Conservation (phyloP, 2,329 filamentous ascomycete species). For the Pseudogymnoascus sp. region DNA sequence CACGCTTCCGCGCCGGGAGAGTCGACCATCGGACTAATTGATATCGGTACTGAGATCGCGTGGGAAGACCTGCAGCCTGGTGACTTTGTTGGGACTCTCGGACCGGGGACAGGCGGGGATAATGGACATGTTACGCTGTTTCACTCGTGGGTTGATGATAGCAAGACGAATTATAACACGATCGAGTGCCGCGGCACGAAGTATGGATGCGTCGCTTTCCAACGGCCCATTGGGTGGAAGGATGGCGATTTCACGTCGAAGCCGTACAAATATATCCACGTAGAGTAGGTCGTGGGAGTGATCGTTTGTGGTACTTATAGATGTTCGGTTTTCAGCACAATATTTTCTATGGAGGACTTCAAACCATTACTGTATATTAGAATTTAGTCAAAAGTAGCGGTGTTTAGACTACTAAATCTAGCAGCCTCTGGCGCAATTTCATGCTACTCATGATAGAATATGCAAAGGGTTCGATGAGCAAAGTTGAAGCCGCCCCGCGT, state of each 20-base stretch:
- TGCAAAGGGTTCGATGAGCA: too few relatives aligned
- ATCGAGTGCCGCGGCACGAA: conserved; percentile 1
- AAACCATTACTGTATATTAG: background rate
- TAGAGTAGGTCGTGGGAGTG: background rate
- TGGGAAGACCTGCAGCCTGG: background rate
- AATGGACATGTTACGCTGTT: conserved; percentile 3
- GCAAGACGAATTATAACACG: background rate
- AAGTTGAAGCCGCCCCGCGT: too few relatives aligned
- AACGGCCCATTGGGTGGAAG: background rate
- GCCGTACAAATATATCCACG: background rate
- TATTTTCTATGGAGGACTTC: too few relatives aligned
- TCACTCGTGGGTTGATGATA: background rate
- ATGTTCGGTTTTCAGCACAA: background rate
- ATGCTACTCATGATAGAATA: too few relatives aligned
- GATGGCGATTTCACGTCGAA: conserved; percentile 5
- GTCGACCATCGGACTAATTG: background rate
- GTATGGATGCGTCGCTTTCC: background rate
- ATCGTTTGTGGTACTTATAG: background rate
- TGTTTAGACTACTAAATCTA: too few relatives aligned
- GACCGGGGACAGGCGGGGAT: background rate
- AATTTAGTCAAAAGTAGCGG: too few relatives aligned
- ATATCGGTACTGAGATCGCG: background rate
- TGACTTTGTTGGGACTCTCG: conserved; percentile 8
- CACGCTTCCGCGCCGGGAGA: conserved; percentile 1
- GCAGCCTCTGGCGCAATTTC: too few relatives aligned